Percentiles rank a stretch among this genome's conserved stretches.
These are phyloP conservation scores for Fusarium haematococcum DNA, from an alignment of 2,329 filamentous ascomycete genomes.

Conservation along the genomic window DNA sequence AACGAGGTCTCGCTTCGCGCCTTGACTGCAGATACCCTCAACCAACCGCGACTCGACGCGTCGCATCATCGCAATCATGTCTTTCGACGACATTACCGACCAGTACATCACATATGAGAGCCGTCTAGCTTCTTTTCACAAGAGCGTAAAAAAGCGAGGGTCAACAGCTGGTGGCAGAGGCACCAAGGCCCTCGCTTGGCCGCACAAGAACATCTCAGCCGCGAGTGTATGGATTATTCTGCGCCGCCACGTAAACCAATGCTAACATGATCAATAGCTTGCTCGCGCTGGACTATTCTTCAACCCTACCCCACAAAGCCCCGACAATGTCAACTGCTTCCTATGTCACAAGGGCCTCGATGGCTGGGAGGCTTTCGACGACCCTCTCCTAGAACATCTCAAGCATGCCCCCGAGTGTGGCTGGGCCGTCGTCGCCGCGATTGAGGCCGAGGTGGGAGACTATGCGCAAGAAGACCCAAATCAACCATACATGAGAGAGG, in stretches of 20 bases:
- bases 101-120: slow-evolving; percentile 75
- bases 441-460: slow-evolving; percentile 71
- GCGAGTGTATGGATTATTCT: slow-evolving; percentile 44
- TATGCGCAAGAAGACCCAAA: slow-evolving; percentile 80
- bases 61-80: slow-evolving; percentile 44
- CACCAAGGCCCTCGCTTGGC: slow-evolving; percentile 77
- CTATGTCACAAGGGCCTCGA: slow-evolving; percentile 86
- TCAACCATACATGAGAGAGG: slow-evolving; percentile 76
- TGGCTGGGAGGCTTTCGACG: slow-evolving; percentile 91
- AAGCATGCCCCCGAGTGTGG: slow-evolving; percentile 85
- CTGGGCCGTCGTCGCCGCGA: slow-evolving; percentile 81
- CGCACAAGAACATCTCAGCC: slow-evolving; percentile 65
- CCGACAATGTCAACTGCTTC: slow-evolving; percentile 92
- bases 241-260: slow-evolving; percentile 8
- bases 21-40: slow-evolving; percentile 26
- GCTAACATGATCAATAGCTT: slow-evolving; percentile 68
- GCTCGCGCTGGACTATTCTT: slow-evolving; percentile 94
- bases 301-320: slow-evolving; percentile 77
- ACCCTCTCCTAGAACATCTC: slow-evolving; percentile 86
- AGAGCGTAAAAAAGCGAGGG: slow-evolving; percentile 74
- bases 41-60: slow-evolving; percentile 35
- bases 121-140: slow-evolving; percentile 84
- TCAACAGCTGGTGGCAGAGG: slow-evolving; percentile 69
- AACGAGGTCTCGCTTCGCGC: slow-evolving; percentile 32
- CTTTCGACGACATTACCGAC: slow-evolving; percentile 54